Evolutionary conservation across 2,329 filamentous ascomycete species (phyloP).

Genomic region (Nemania sp.): DNA sequence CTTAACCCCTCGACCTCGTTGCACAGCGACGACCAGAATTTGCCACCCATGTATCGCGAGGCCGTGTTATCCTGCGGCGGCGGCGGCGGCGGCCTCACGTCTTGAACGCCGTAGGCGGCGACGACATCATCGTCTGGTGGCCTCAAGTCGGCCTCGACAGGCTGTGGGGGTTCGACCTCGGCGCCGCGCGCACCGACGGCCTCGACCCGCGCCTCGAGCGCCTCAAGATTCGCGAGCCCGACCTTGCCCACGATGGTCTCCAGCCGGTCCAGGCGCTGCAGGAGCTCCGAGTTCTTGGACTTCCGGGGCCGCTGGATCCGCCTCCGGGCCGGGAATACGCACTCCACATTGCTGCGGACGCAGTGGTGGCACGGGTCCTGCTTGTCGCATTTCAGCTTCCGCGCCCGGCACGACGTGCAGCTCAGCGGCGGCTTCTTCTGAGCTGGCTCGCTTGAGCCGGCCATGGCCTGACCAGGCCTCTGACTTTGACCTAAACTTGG

Average conservation of each 20-base stretch:
- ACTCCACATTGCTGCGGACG: slow-evolving; percentile 51
- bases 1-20: slow-evolving; percentile 51
- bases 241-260: slow-evolving; percentile 52
- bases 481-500: neutral
- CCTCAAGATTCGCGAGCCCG: slow-evolving; percentile 39
- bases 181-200: slow-evolving; percentile 7
- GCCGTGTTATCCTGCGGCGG: slow-evolving; percentile 33
- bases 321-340: slow-evolving; percentile 51
- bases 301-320: slow-evolving; percentile 47
- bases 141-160: neutral
- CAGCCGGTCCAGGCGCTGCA: slow-evolving; percentile 50
- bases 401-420: slow-evolving; percentile 66
- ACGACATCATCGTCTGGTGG: neutral
- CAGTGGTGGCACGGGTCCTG: slow-evolving; percentile 61
- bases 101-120: neutral
- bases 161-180: neutral
- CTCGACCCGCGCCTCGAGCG: slow-evolving; percentile 11
- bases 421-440: slow-evolving; percentile 48
- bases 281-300: slow-evolving; percentile 49
- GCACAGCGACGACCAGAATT: slow-evolving; percentile 52
- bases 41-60: slow-evolving; percentile 46
- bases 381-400: slow-evolving; percentile 66
- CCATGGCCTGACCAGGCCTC: slow-evolving; percentile 10
- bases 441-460: slow-evolving; percentile 7
- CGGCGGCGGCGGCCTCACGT: neutral